A percentile compares a stretch with the other conserved stretches of the same genome.
Conservation (phyloP, 352 stramenopile genomes). For the Globisporangium mamillatum region DNA sequence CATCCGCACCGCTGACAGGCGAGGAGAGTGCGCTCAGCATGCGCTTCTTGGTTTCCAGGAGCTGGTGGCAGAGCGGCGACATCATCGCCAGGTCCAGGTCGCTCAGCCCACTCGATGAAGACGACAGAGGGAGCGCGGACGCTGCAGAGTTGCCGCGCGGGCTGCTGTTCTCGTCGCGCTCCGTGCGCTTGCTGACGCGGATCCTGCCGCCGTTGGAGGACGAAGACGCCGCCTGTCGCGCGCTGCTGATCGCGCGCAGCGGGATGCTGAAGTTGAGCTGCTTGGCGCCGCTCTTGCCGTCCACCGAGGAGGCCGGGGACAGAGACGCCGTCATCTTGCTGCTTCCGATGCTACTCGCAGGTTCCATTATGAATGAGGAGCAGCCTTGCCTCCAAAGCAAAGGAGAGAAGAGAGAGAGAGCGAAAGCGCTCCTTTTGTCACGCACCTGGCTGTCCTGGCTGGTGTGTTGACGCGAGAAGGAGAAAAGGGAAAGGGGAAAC, state of each 20-base stretch:
- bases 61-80: conserved; percentile 34
- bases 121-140: neutral
- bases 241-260: conserved; percentile 11
- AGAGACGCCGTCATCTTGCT: neutral
- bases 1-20: conserved; percentile 12
- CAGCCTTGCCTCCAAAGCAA: neutral
- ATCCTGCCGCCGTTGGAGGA: neutral
- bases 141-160: neutral
- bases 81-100: conserved; percentile 20
- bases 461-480: neutral
- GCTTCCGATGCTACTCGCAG: neutral
- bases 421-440: neutral
- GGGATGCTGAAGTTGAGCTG: conserved; percentile 17
- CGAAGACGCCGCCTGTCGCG: neutral
- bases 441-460: no score
- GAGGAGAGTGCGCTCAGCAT: conserved; percentile 36
- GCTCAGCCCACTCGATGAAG: neutral
- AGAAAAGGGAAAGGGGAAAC: neutral
- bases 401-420: neutral
- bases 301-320: neutral
- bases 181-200: conserved; percentile 2
- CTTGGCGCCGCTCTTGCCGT: conserved; percentile 2
- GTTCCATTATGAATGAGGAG: neutral
- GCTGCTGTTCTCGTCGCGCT: conserved; percentile 9
- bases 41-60: conserved; percentile 43